phyloP scores from a whole-genome alignment of 2,329 filamentous ascomycete species.

The Rhynchosporium agropyri region DNA sequence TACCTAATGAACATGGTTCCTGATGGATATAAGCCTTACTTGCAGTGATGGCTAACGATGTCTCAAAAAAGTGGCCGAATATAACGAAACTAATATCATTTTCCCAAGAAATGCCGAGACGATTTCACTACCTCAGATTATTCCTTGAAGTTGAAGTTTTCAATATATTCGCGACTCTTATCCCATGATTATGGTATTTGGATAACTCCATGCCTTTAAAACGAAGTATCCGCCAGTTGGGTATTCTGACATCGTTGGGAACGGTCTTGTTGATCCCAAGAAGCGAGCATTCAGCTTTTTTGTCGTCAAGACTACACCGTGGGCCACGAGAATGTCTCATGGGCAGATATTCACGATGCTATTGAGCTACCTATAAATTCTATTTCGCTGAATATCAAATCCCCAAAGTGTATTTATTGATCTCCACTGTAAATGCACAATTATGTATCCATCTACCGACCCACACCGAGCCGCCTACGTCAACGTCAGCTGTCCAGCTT shows the following conservation, averaged over 20 bases:
- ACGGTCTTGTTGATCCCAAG: constrained; percentile 1
- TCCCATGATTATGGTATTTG: too few species aligned
- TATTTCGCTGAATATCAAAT: neutral
- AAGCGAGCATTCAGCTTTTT: too few species aligned
- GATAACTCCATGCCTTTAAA: too few species aligned
- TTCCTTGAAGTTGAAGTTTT: too few species aligned
- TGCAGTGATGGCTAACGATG: neutral
- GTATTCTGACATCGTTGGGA: too few species aligned
- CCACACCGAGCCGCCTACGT: constrained; percentile 34
- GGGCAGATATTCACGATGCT: neutral
- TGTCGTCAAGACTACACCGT: neutral
- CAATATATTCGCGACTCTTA: too few species aligned
- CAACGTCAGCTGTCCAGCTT: constrained; percentile 31
- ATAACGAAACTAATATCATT: too few species aligned
- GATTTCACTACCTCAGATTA: too few species aligned
- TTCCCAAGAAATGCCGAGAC: too few species aligned
- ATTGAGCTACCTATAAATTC: neutral
- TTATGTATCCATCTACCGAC: constrained; percentile 3
- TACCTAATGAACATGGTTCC: constrained; percentile 15
- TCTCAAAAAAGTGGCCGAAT: too few species aligned
- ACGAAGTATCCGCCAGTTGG: too few species aligned
- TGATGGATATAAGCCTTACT: constrained; percentile 3
- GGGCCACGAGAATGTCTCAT: too few species aligned
- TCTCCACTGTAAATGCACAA: constrained; percentile 6
- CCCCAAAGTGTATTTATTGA: neutral